Base-by-base conservation (phyloP, 2,329 filamentous ascomycete species). In the Aspergillus sergii region DNA sequence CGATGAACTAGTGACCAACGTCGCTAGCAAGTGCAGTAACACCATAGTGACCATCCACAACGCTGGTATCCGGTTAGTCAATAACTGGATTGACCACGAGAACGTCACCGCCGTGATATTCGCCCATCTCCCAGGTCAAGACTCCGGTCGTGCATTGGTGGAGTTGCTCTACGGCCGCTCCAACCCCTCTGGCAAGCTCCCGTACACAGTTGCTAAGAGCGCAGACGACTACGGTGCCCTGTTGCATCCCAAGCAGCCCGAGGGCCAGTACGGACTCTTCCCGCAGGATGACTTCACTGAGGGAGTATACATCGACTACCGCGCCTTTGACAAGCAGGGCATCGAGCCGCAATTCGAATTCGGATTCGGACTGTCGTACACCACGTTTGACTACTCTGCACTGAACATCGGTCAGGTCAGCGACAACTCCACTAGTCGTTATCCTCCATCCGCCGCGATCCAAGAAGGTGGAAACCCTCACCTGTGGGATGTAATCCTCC, bases 31-130 rank as follows among this genome's bases (percentile, higher is more conserved):
- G 26, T 91, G 88, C 74, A 81, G 79, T 65, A 89, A 87, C 64
- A 90, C 88, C 1, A 81, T 91, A 21, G 88, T 90, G 0, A 79
- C 89, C 0, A 80, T 90, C 6, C 88, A 91, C 74, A 90, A 89
- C 48, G 86, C 87, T 1, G 88, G 88, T 0, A 79, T 84, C 11
- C 81, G 88, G 1, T 73, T 88, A 0, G 84, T 90, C 0, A 65
- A 68, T 16, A 77, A 79, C 1, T 91, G 86, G 79, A 80, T 87
- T 63, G 84, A 90, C 56, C 83, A 91, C 62, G 78, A 82, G 9
- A 90, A 91, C 65, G 83, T 91, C 39, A 90, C 87, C 0, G 87
- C 84, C 1, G 78, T 91, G 19, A 80, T 91, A 0, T 87, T 87
- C 66, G 88, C 86, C 5, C 88, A 90, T 69, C 78, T 90, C 0